These are phyloP conservation scores for Eucalyptus paniculata DNA, from an alignment of 345 rosid genomes.

Conservation along the genomic window DNA sequence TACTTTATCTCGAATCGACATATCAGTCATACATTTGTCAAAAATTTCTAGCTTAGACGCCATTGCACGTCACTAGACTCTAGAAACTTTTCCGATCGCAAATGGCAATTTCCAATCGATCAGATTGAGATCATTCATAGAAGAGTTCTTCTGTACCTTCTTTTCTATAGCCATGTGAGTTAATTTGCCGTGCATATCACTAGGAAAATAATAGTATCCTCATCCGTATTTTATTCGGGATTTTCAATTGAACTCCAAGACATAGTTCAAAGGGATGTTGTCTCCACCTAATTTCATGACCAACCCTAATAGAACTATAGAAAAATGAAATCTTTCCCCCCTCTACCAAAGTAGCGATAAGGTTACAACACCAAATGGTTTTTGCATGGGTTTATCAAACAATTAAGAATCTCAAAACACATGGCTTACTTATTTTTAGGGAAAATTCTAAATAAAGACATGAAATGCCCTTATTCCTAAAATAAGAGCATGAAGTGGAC, in stretches of 20 bases:
- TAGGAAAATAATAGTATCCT: not conserved
- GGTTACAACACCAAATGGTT: not conserved
- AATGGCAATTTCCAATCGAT: not conserved
- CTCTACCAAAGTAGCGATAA: not conserved
- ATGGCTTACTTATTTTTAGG: not conserved
- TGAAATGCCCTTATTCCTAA: too few relatives aligned
- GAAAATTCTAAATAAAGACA: rapidly evolving
- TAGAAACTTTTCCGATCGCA: too few relatives aligned
- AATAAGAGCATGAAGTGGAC: too few relatives aligned
- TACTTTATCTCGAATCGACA: too few relatives aligned
- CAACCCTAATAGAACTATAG: not conserved
- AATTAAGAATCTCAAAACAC: not conserved
- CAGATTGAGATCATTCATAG: not conserved
- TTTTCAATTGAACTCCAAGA: not conserved
- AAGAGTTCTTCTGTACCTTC: not conserved
- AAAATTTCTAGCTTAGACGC: too few relatives aligned
- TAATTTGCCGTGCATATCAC: not conserved
- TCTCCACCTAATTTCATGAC: not conserved
- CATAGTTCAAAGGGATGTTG: not conserved
- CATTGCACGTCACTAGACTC: too few relatives aligned
- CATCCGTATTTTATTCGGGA: not conserved
- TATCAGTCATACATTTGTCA: too few relatives aligned
- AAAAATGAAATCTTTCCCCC: not conserved
- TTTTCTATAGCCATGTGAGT: not conserved
- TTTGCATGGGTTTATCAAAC: not conserved